Evolutionary conservation across 371 early-diverging fungal species (phyloP).

Genomic region (Lichtheimia ornata): DNA sequence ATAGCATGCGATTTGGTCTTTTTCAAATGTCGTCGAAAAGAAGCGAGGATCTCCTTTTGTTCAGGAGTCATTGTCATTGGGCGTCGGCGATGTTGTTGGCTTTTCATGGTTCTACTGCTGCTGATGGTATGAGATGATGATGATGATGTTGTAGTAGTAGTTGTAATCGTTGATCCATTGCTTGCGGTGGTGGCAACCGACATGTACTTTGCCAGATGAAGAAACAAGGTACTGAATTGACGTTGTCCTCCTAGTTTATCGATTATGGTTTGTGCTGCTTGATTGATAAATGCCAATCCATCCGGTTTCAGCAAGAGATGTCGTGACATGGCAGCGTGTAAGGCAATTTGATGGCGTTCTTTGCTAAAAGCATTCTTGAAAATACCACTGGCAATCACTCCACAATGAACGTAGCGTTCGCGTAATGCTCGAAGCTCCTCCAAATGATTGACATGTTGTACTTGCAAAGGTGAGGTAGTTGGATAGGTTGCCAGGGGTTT

Average conservation of each 20-base stretch:
- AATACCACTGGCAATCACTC: too few relatives aligned
- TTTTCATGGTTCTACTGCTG: too few relatives aligned
- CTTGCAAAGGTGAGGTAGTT: too few relatives aligned
- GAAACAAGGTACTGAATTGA: conserved; percentile 5
- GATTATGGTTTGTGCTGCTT: conserved; percentile 9
- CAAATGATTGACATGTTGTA: background rate
- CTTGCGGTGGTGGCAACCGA: too few relatives aligned
- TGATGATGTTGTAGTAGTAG: background rate
- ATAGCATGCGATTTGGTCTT: conserved; percentile 13
- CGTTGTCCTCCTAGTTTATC: conserved; percentile 14
- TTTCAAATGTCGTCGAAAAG: background rate
- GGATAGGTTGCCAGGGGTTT: background rate
- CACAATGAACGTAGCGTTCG: background rate
- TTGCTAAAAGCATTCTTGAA: background rate
- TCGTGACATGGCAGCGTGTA: conserved; percentile 6
- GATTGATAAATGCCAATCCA: conserved; percentile 1
- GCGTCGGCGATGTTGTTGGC: too few relatives aligned
- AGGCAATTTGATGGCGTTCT: background rate
- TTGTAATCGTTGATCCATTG: too few relatives aligned
- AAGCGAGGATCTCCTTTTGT: background rate
- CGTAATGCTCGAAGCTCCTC: background rate
- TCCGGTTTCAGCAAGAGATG: conserved; percentile 11
- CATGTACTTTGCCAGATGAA: conserved; percentile 6
- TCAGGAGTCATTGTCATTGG: background rate
- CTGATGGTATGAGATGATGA: background rate